Percentiles rank a stretch among this genome's conserved stretches.
Conservation (phyloP, 257 asterid species). For the Fraxinus americana region DNA sequence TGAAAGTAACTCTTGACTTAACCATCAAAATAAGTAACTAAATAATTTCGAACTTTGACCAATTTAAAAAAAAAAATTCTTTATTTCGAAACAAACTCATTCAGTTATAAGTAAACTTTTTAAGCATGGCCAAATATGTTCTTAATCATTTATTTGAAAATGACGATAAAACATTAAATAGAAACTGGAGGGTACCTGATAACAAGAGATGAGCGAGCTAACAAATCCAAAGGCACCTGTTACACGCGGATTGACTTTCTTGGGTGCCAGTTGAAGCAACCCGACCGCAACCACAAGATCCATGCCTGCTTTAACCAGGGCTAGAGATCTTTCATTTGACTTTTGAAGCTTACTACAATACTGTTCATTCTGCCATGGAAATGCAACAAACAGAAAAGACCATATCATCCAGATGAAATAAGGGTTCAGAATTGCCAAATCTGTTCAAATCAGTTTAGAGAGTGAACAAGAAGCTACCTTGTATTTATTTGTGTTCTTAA, state of each 20-base stretch:
- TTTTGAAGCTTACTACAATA: conserved; percentile 61
- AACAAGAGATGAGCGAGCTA: conserved; percentile 94
- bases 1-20: too few species aligned
- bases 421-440: neutral
- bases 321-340: conserved; percentile 79
- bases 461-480: conserved; percentile 49
- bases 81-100: too few species aligned
- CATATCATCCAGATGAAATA: conserved; percentile 7
- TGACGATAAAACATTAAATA: neutral
- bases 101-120: neutral
- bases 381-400: conserved; percentile 20
- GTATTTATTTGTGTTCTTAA: conserved; percentile 59
- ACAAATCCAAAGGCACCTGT: conserved; percentile 87
- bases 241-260: conserved; percentile 92
- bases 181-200: conserved; percentile 61
- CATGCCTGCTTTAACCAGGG: conserved; percentile 78
- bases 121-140: neutral
- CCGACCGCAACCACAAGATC: conserved; percentile 93
- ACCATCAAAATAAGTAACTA: neutral
- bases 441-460: neutral
- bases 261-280: conserved; percentile 90
- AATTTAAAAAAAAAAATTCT: too few species aligned
- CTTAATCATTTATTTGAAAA: neutral
- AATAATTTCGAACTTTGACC: neutral
- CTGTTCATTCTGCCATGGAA: conserved; percentile 58